Evolutionary conservation across 192 early-diverging fungal species (phyloP), one percentile per base, ranked within the genome.

Genomic region (Linnemannia hyalina): DNA sequence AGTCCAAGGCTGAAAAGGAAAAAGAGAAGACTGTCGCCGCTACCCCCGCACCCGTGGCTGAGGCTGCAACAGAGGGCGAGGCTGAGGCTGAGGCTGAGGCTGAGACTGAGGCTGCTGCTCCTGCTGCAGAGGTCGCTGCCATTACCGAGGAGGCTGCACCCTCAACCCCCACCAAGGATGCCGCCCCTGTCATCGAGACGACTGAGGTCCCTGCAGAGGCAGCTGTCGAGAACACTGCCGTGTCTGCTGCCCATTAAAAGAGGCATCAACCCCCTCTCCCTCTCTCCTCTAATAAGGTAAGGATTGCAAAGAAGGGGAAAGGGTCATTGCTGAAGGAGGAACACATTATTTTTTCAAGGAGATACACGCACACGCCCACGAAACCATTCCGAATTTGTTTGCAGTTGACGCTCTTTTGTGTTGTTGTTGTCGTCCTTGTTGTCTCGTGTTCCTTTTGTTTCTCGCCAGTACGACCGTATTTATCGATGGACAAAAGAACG

Each of bases 211-310:
- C 79, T 35, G n/a, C 81, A 20, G 81, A 82, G 70, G 35, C 38
- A 29, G 81, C 23, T 47, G 81, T 82, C 3, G 82, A 79, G 32
- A 77, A 72, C 52, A 79, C 77, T 49, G 82, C 82, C 23, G 77
- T 84, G 26, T 69, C 82, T 49, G 38, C 70, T 57, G 80, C 69
- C n/a, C 65, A 82, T 26, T 82, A 82, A 75, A 65, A 36, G 40
- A 36, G 5, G 26, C 16, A n/a, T 52, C 32, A 52, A 47, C 6
- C 22, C n/a, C 55, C 52, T 23, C 5, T 16, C 22, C 6, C 16
- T 7, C 6, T 18, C 22, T 23, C 26, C 26, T 32, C n/a, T 23
- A 26, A 26, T 29, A 65, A 60, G 60, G 60, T 65, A 32, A 57
- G 26, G 60, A 32, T 29, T 65, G 11, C 26, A 65, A 65, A 65